Conservation (phyloP, 73 alveolate genomes). For the Tetrahymena thermophila region DNA sequence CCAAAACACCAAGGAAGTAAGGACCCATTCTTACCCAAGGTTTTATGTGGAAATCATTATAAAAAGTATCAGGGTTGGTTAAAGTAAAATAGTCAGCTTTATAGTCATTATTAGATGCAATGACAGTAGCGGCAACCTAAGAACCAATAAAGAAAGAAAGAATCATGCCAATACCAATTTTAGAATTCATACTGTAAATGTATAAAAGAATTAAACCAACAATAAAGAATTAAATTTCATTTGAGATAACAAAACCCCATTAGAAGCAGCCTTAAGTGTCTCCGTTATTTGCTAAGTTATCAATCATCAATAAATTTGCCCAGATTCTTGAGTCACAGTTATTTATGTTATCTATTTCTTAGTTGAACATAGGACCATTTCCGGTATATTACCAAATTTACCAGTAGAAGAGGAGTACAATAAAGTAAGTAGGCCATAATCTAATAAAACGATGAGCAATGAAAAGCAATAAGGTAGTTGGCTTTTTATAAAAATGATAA, state of each 20-base stretch:
- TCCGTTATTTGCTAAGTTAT: slow-evolving; percentile 30
- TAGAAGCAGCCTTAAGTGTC: slow-evolving; percentile 36
- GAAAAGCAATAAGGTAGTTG: not conserved
- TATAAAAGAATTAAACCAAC: slow-evolving; percentile 28
- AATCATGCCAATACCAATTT: slow-evolving; percentile 11
- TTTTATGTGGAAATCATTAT: slow-evolving; percentile 15
- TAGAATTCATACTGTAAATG: slow-evolving; percentile 8
- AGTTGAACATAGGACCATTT: slow-evolving; percentile 51
- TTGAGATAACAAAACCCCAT: slow-evolving; percentile 55
- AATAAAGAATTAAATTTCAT: slow-evolving; percentile 48
- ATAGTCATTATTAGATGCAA: slow-evolving; percentile 11
- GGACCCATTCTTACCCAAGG: not conserved
- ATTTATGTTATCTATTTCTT: not conserved
- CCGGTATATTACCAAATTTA: slow-evolving; percentile 27
- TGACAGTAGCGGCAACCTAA: not conserved
- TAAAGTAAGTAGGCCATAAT: slow-evolving; percentile 40
- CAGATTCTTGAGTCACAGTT: slow-evolving; percentile 47
- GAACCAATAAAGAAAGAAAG: slow-evolving; percentile 9
- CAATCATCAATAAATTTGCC: slow-evolving; percentile 45
- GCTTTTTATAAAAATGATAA: not conserved
- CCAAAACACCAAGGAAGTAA: not conserved
- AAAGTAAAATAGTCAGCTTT: not conserved
- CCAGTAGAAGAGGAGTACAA: slow-evolving; percentile 15
- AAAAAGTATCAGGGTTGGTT: slow-evolving; percentile 26
- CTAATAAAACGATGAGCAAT: slow-evolving; percentile 47